Evolutionary conservation across 2,329 filamentous ascomycete genomes (phyloP).

Genomic region (Aspergillus fumigatiaffinis): DNA sequence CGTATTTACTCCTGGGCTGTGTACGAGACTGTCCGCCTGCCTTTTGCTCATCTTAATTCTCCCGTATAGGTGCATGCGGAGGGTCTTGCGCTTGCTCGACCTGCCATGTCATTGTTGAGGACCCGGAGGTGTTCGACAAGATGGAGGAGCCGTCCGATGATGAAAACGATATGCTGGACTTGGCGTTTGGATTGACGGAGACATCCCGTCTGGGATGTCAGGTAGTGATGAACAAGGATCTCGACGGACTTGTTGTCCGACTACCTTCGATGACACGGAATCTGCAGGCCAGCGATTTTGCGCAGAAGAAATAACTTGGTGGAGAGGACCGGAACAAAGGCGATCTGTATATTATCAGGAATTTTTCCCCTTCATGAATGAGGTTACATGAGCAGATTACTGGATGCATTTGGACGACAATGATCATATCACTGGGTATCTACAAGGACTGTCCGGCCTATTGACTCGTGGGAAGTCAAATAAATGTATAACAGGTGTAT

Average conservation of each 20-base stretch:
- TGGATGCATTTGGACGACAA: not conserved
- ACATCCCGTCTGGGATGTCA: constrained; percentile 83
- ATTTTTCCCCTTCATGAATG: not conserved
- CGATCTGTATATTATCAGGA: not conserved
- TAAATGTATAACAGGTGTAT: constrained; percentile 11
- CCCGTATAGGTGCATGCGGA: constrained; percentile 69
- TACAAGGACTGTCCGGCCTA: not conserved
- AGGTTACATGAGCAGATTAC: not conserved
- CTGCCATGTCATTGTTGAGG: constrained; percentile 81
- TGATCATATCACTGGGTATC: not conserved
- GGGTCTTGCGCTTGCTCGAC: constrained; percentile 91
- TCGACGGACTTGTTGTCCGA: constrained; percentile 81
- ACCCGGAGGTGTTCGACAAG: constrained; percentile 69
- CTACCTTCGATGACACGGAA: constrained; percentile 94
- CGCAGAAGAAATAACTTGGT: constrained; percentile 35
- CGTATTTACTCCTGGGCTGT: constrained; percentile 11
- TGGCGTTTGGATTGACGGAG: constrained; percentile 86
- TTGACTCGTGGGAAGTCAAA: constrained; percentile 1
- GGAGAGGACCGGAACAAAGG: constrained; percentile 2
- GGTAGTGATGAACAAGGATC: constrained; percentile 82
- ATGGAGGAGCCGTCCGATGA: constrained; percentile 75
- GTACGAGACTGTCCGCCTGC: not conserved
- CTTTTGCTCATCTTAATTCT: not conserved
- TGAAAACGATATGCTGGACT: constrained; percentile 86
- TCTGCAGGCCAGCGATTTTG: constrained; percentile 90